Evolutionary conservation across 1,284 basidiomycete genomes (phyloP), one percentile per base, ranked within the genome.

Genomic region (Trichosporon sp.): DNA sequence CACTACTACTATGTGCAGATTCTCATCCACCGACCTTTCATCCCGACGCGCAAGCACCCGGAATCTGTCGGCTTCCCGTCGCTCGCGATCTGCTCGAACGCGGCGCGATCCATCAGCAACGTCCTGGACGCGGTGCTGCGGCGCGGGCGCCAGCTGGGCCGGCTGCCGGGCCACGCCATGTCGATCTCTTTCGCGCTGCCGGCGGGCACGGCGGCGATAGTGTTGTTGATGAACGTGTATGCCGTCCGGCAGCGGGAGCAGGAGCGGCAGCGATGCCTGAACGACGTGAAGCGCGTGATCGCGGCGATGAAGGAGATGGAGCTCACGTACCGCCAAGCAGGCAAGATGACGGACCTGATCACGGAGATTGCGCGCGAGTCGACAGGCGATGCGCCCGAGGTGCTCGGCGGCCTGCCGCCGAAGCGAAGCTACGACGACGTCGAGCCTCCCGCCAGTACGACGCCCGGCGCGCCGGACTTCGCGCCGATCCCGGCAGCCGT

Each of bases 1-100:
- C 81, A 82, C 9, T 91, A 89, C 74, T 91, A 92, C 73, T 83
- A 87, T 64, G 73, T 73, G 33, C 81, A 81, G 68, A 91, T 92
- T 71, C 83, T 88, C 44, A 86, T 91, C 49, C 91, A 92, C 73
- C 84, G 90, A 8, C 89, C 89, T 0, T 92, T 92, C 79, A 90
- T 92, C 34, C 84, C 85, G 1, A 86, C 87, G 0, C 84, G 73
- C 13, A 60, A 69, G 33, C 71, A 72, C 29, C 70, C 73, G 10
- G 70, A 76, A 37, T 65, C 69, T 3, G 68, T 71, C 1, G 77
- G 75, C 11, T 75, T 82, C 58, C 89, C 91, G 0, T 90, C 89
- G 0, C 82, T 92, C 14, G 88, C 90, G 0, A 91, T 93, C 58
- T 92, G 91, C 75, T 88, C 88, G 16, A 92, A 90, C 66, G 91